Evolutionary conservation across 1,284 basidiomycete species (phyloP), one percentile per base, ranked within the genome.

Genomic region (Cutaneotrichosporon cavernicola): DNA sequence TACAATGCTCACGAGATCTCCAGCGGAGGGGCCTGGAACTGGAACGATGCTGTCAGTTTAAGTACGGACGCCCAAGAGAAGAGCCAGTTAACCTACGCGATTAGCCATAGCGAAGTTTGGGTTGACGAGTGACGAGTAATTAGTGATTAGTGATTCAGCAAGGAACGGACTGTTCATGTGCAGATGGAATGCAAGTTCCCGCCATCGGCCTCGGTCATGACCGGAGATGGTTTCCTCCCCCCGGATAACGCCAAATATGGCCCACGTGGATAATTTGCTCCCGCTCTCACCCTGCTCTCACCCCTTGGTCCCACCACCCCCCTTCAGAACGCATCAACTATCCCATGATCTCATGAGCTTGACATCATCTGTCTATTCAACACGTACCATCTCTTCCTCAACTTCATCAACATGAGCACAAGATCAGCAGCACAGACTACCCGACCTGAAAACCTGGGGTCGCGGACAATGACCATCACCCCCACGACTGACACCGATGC

Each of bases 401-500:
- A 62, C 11, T 38, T 2, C 46, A 52, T 22, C 30, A 43, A 40
- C 18, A 56, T 56, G 55, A 43, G 36, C 38, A 22, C 56, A 89
- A 92, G 83, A 16, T 9, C 63, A 8, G 36, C 79, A 84, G 51
- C 81, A 76, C 32, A 68, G 34, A 30, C 56, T 4, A 55, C 62
- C 13, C 56, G 64, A 2, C 62, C 67, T 13, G 66, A 68, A 8
- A 22, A 34, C 4, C 62, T 68, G 22, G 72, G 70, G 22, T 73
- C 74, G 2, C 71, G 75, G 2, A 78, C 76, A 2, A 60, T 72
- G 47, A 76, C 75, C 2, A 38, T 69, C 32, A 69, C 69, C 0
- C 47, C 56, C 0, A 67, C 69, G 0, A 68, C 70, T 9, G 61
- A 66, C 18, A 58, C 69, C 5, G 68, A 58, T 11, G 56, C 64